Evolutionary conservation across 768 basidiomycete genomes (phyloP).

Genomic region (Tulasnella sp.): DNA sequence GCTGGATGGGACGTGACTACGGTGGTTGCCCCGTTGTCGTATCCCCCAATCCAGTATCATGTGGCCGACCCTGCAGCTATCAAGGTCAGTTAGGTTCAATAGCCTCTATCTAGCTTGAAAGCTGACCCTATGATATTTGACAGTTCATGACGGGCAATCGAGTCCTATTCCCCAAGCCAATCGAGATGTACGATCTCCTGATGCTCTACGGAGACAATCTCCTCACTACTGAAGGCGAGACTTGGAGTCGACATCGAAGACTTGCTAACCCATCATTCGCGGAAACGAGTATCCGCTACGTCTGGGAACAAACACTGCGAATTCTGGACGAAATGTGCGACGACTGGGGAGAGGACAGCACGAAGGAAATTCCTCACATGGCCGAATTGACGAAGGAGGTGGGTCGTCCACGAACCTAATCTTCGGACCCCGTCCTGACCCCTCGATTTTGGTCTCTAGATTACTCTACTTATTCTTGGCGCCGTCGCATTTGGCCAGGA

Average conservation of each 20-base stretch:
- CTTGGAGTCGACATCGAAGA: constrained; percentile 10
- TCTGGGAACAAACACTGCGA: background rate
- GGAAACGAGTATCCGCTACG: constrained; percentile 2
- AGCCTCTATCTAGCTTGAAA: background rate
- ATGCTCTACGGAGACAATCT: constrained; percentile 13
- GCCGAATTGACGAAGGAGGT: background rate
- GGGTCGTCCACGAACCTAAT: background rate
- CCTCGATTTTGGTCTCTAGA: background rate
- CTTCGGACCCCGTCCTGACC: no score
- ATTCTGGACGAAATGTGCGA: constrained; percentile 13
- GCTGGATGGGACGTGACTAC: constrained; percentile 2
- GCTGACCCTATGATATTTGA: background rate
- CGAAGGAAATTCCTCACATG: background rate
- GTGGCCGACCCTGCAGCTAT: constrained; percentile 5
- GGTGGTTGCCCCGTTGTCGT: background rate
- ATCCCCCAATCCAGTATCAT: background rate
- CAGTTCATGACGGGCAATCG: background rate
- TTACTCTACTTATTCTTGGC: background rate
- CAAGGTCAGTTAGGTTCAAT: background rate
- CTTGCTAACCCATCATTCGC: background rate
- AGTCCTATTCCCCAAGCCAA: constrained; percentile 1
- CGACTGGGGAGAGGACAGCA: background rate
- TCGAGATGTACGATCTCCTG: background rate
- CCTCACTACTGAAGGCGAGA: constrained; percentile 4
- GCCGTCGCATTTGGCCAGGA: background rate